Evolutionary conservation across 2,329 filamentous ascomycete species (phyloP), one percentile per base, ranked within the genome.

Genomic region (Calonectria fujianensis): DNA sequence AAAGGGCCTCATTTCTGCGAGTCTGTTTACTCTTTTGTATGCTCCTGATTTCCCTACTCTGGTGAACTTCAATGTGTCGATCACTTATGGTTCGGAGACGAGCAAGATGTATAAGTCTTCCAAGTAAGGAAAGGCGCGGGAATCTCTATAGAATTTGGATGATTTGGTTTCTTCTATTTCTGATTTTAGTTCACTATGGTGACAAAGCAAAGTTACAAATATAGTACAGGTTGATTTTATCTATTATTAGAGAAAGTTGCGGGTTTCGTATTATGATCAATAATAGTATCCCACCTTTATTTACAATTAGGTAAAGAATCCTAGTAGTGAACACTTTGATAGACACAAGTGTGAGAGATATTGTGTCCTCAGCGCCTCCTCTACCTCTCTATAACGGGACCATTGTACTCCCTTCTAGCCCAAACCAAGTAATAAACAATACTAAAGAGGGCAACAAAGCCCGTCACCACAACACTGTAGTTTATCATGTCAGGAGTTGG

Each of bases 381-480:
- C 41, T 45, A 81, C 64, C 75, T 76, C 52, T 84, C 82, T 5
- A 84, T 70, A 10, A 87, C 79, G 7, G 89, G 89, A 3, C 89
- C 89, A 14, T 85, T 84, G 64, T 89, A 90, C 65, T 85, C 84
- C 54, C 85, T 83, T 64, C 81, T 84, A 0, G 85, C 88, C 72
- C 84, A 83, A 0, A 85, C 45, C 37, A 86, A 77, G 72, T 90
- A 90, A 81, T 88, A 91, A 1, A 87, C 72, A 4, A 89, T 79
- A 61, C 86, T 88, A 61, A 90, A 87, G 1, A 88, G 77, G 5
- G 87, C 75, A 0, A 87, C 83, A 0, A 80, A 82, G 0, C 83
- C 86, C 20, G 87, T 88, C 0, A 90, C 84, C 3, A 90, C 76
- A 11, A 88, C 81, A 29, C 84, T 87, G 76, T 86, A 90, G 79